phyloP scores from a whole-genome alignment of 805 yeast genomes.

The Saccharomycopsis sp. region DNA sequence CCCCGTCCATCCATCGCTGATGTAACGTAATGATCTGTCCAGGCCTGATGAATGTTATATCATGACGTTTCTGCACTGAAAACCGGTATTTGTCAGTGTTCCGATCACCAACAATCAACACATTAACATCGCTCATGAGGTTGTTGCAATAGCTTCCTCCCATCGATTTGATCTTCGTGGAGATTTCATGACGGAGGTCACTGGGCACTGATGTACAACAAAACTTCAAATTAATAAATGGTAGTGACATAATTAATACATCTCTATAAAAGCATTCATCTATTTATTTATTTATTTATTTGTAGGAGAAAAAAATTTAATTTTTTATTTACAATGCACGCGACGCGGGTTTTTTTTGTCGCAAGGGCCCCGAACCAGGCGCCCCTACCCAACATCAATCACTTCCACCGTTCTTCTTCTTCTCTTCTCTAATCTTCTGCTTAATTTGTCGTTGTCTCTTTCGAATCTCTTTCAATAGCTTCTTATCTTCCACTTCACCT shows the following conservation, averaged over 20 bases:
- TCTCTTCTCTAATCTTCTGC: constrained; percentile 9
- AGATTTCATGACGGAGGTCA: constrained; percentile 25
- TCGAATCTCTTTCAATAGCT: constrained; percentile 14
- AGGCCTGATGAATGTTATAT: constrained; percentile 48
- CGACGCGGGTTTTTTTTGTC: no score
- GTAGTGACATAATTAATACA: no score
- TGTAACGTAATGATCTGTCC: constrained; percentile 39
- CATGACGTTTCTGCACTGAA: constrained; percentile 38
- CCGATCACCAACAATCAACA: constrained; percentile 45
- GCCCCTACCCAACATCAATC: no score
- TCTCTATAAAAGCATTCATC: no score
- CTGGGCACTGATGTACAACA: constrained; percentile 22
- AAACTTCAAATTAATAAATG: constrained; percentile 17
- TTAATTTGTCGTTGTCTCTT: constrained; percentile 19
- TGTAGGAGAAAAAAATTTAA: no score
- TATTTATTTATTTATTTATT: no score
- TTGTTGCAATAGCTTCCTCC: constrained; percentile 43
- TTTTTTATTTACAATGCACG: no score
- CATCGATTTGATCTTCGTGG: constrained; percentile 32
- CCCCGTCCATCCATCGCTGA: constrained; percentile 48
- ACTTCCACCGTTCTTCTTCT: no score
- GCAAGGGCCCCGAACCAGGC: no score
- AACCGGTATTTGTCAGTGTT: constrained; percentile 48
- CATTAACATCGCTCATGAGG: constrained; percentile 44
- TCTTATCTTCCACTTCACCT: constrained; percentile 13